Evolutionary conservation across 2,329 filamentous ascomycete species (phyloP), one percentile per base, ranked within the genome.

Genomic region (Aspergillus hiratsukae): DNA sequence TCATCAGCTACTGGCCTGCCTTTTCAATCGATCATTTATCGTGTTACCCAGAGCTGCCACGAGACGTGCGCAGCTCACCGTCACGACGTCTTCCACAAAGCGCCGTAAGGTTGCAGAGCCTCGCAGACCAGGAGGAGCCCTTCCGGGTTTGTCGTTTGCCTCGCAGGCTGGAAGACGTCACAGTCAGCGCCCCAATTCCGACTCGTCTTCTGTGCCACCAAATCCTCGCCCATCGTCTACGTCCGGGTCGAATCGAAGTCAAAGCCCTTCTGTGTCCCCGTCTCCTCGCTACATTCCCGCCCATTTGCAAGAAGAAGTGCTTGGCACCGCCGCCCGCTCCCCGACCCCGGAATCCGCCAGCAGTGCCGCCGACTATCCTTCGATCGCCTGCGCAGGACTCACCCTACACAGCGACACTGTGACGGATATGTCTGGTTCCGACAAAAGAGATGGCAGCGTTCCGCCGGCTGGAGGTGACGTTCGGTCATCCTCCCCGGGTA

Each of bases 251-350:
- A 60, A 59, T 52, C 66, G 64, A 57, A 66, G 62, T 55, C 62
- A 61, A 53, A 65, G 62, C 56, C 65, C 67, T 45, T 70, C 71
- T 49, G 57, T 61, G 41, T 70, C 72, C 31, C 64, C 65, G 54
- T 67, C 70, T 51, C 68, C 76, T 46, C 76, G 79, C 57, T 82
- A 79, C 68, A 75, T 84, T 54, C 82, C 82, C 58, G 78, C 81
- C 53, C 82, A 84, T 69, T 72, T 84, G 55, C 80, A 82, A 67
- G 76, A 78, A 69, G 80, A 82, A 68, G 75, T 81, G 53, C 67
- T 72, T 40, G 70, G 67, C 56, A 60, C 69, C 46, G 63, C 67
- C 59, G 74, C 72, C 58, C 70, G 70, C 52, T 73, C 67, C 43
- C 72, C 72, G 4, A 71, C 67, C 53, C 73, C 62, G 51, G 68